Percentiles rank a stretch among this genome's conserved stretches.
phyloP scores from a whole-genome alignment of 78 protist species.

The Tieghemostelium lacteum region DNA sequence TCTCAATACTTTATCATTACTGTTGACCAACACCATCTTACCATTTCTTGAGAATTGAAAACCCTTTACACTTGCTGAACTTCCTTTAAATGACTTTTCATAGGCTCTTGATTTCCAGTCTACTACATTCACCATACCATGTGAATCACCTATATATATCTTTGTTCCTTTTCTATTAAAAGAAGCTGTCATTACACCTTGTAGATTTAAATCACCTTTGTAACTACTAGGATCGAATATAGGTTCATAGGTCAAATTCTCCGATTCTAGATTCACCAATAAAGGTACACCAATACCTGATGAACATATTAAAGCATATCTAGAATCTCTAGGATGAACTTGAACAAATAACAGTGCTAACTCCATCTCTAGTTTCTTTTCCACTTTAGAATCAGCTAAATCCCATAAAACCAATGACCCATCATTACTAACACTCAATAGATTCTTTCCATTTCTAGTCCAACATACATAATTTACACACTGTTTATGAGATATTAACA shows the following conservation, averaged over 20 bases:
- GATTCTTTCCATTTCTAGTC: slow-evolving; percentile 71
- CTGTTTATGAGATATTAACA: slow-evolving; percentile 25
- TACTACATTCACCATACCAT: slow-evolving; percentile 8
- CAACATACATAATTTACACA: slow-evolving; percentile 46
- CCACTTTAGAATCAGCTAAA: slow-evolving; percentile 11
- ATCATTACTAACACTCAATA: slow-evolving; percentile 46
- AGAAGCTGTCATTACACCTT: neutral
- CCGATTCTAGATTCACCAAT: neutral
- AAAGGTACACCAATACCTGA: too few relatives aligned
- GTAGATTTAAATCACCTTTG: too few relatives aligned
- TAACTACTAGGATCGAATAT: too few relatives aligned
- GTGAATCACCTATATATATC: slow-evolving; percentile 41
- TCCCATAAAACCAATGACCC: slow-evolving; percentile 75
- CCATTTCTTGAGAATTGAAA: slow-evolving; percentile 71
- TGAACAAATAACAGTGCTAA: slow-evolving; percentile 39
- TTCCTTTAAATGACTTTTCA: slow-evolving; percentile 15
- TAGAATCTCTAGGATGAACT: slow-evolving; percentile 82
- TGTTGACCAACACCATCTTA: slow-evolving; percentile 35
- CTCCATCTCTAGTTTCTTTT: slow-evolving; percentile 5
- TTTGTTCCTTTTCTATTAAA: slow-evolving; percentile 42
- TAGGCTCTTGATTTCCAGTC: slow-evolving; percentile 2
- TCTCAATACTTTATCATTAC: slow-evolving; percentile 60
- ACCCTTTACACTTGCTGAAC: slow-evolving; percentile 14
- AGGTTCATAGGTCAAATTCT: slow-evolving; percentile 24
- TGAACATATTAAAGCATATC: too few relatives aligned